Conservation (phyloP, 2,329 filamentous ascomycete species). For the Rhexocercosporidium sp. region DNA sequence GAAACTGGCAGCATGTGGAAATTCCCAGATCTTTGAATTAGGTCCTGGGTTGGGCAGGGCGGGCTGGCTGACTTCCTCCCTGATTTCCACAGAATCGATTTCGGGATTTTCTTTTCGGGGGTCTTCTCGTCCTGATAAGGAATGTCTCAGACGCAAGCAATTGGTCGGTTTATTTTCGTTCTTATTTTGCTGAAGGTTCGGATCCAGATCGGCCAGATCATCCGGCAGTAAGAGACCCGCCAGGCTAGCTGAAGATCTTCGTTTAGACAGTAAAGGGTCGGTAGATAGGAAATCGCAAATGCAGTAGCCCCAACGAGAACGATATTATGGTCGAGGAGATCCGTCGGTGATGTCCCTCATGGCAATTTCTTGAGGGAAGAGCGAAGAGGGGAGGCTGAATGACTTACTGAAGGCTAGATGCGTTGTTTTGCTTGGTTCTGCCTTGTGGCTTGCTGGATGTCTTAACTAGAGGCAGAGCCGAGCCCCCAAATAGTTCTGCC, state of each 20-base stretch:
- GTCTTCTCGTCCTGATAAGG: neutral
- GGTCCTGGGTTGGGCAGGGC: neutral
- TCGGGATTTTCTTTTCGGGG: neutral
- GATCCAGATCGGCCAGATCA: neutral
- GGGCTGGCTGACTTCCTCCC: neutral
- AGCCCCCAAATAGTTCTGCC: neutral
- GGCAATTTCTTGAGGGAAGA: neutral
- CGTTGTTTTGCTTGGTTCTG: neutral
- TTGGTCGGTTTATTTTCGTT: neutral
- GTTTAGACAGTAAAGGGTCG: neutral
- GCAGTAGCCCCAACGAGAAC: neutral
- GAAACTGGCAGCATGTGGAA: neutral
- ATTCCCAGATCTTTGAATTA: neutral
- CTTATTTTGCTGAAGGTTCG: neutral
- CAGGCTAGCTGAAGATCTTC: neutral
- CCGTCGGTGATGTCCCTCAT: neutral
- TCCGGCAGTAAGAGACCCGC: neutral
- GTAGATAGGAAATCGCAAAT: neutral
- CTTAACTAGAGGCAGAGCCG: neutral
- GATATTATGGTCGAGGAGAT: neutral
- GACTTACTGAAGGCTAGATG: neutral
- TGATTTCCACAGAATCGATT: too few relatives aligned
- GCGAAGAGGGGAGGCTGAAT: neutral
- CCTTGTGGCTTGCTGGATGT: slow-evolving; percentile 12
- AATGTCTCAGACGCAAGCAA: neutral